Base-by-base conservation (phyloP, 768 basidiomycete genomes). In the Sarcodon aspratus region DNA sequence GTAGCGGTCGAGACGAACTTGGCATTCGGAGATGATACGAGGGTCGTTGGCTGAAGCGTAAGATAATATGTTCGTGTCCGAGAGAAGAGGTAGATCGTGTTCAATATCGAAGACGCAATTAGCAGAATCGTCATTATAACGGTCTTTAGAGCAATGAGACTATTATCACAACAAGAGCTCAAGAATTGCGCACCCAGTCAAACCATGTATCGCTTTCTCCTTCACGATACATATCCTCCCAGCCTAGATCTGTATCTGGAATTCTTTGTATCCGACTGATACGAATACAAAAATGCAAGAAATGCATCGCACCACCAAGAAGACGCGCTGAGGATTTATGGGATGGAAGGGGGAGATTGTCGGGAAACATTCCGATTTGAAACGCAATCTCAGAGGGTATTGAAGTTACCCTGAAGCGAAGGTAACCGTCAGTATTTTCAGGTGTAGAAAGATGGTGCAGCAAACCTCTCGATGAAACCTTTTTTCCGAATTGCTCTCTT, bases 351-450 rank as follows among this genome's bases (percentile, higher is more conserved):
- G 86, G 85, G 15, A 90, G 55, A 57, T 91, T 87, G 56, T 84
- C 69, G n/a, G 87, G 88, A 59, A 91, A 87, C 44, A 87, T 69
- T 8, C 83, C 76, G n/a, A 90, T 72, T 59, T 89, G 77, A 57
- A 91, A 89, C 36, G 82, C 77, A 44, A 91, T 75, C 34, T 68
- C 66, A 9, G 87, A 85, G 2, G 87, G 88, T 33, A 88, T 66
- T 17, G 73, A 69, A n/a, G 68, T 64, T 21, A 86, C 66, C 51
- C 85, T 89, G 49, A 38, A 35, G 21, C 17, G 49, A 33, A 31
- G 11, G 40, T 49, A 37, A 62, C 18, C 50, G 37, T 33, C 52
- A 52, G 43, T 34, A 46, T n/a, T 7, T 6, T 15, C 18, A 17
- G 9, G n/a, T 11, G 36, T n/a, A 33, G 34, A 37, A 2, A 36